Conservation (phyloP, 2,329 filamentous ascomycete species). For the Ophiosphaerella narmari region DNA sequence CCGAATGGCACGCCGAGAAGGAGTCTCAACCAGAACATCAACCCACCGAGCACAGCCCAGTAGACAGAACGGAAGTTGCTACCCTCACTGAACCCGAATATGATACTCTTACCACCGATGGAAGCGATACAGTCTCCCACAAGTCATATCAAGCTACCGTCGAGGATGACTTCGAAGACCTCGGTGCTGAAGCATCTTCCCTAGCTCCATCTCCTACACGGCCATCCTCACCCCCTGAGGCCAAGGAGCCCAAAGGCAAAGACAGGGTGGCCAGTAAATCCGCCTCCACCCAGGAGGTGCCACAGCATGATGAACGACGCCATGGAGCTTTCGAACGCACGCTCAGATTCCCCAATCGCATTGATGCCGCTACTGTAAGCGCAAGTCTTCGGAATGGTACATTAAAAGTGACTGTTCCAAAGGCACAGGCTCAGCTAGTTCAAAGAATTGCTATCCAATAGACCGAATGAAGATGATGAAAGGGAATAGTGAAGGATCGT, state of each 20-base stretch:
- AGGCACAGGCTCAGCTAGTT: constrained; percentile 50
- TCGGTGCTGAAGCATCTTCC: constrained; percentile 36
- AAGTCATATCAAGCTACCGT: constrained; percentile 44
- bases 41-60: constrained; percentile 8
- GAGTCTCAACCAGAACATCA: constrained; percentile 16
- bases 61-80: constrained; percentile 23
- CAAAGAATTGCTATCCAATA: constrained; percentile 39
- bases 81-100: constrained; percentile 26
- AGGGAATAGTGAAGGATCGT: no score
- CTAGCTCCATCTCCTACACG: constrained; percentile 26
- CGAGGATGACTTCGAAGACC: constrained; percentile 45
- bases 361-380: constrained; percentile 66
- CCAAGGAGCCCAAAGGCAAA: constrained; percentile 34
- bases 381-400: constrained; percentile 70
- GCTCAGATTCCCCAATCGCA: constrained; percentile 68
- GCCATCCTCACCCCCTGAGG: constrained; percentile 15
- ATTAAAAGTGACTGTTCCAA: constrained; percentile 67
- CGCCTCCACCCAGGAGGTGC: constrained; percentile 16
- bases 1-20: constrained; percentile 23
- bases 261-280: constrained; percentile 29
- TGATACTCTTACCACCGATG: constrained; percentile 19
- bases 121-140: constrained; percentile 36
- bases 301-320: constrained; percentile 54
- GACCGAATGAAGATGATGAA: background rate
- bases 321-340: constrained; percentile 70